phyloP scores from a whole-genome alignment of 495 filamentous ascomycete genomes.

The Jackrogersella minutella region DNA sequence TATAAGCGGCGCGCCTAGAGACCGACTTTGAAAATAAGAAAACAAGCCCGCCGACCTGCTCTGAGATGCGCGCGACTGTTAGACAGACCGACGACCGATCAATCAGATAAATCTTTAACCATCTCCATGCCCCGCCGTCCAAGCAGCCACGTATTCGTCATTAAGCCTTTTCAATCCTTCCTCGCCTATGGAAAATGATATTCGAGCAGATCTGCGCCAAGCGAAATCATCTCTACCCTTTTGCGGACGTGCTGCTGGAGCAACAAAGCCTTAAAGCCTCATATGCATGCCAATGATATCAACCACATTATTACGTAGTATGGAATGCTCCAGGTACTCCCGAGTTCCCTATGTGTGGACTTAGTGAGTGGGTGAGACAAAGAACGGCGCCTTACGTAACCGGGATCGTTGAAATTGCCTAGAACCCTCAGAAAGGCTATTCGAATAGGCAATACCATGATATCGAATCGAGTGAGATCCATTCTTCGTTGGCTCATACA shows the following conservation, averaged over 20 bases:
- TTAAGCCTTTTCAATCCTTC: conserved; percentile 6
- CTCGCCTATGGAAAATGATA: conserved; percentile 23
- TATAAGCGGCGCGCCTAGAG: neutral
- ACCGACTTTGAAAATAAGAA: conserved; percentile 1
- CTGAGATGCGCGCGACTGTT: conserved; percentile 3
- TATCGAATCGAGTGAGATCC: neutral
- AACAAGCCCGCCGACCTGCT: neutral
- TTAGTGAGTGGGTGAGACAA: neutral
- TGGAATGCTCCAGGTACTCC: neutral
- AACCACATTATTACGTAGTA: conserved; percentile 6
- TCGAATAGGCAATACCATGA: neutral
- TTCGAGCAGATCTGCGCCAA: conserved; percentile 24
- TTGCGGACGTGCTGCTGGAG: conserved; percentile 1
- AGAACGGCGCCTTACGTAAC: conserved; percentile 2
- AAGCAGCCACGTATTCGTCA: conserved; percentile 25
- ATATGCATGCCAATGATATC: conserved; percentile 20
- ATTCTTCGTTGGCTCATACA: conserved; percentile 1
- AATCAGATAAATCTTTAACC: conserved; percentile 16
- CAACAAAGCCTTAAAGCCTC: conserved; percentile 18
- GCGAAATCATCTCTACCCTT: conserved; percentile 27
- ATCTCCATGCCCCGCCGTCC: neutral
- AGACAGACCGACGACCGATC: neutral
- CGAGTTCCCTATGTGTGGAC: neutral
- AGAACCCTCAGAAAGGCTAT: neutral
- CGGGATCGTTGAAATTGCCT: neutral